Percentiles rank a stretch among this genome's conserved stretches.
These are phyloP conservation scores for Pugionium dolabratum DNA, from an alignment of 345 rosid species.

Conservation along the genomic window DNA sequence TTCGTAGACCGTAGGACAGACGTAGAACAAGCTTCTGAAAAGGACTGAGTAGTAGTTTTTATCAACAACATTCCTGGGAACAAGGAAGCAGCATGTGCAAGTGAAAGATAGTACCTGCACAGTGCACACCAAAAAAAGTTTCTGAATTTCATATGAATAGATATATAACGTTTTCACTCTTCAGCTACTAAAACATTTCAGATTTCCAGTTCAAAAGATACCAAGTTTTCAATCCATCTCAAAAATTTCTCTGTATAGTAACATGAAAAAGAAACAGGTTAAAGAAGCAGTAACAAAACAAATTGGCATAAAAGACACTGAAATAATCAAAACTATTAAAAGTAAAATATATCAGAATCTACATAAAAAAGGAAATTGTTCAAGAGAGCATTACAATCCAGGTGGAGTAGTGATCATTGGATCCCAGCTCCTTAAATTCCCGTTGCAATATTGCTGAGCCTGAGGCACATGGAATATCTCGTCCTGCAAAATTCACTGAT, in stretches of 20 bases:
- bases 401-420: slow-evolving; percentile 99
- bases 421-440: slow-evolving; percentile 84
- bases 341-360: neutral
- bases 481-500: slow-evolving; percentile 58
- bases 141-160: slow-evolving; percentile 10
- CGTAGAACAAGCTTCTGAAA: slow-evolving; percentile 60
- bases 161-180: slow-evolving; percentile 14
- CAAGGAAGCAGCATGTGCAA: slow-evolving; percentile 69
- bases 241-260: neutral
- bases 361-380: neutral
- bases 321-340: slow-evolving; percentile 9
- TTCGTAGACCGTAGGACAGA: slow-evolving; percentile 66
- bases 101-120: slow-evolving; percentile 90
- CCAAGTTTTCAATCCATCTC: neutral
- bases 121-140: neutral
- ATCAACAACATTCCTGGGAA: slow-evolving; percentile 61
- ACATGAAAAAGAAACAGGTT: neutral
- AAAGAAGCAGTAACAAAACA: slow-evolving; percentile 6
- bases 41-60: slow-evolving; percentile 39
- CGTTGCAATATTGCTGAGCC: slow-evolving; percentile 78
- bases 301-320: neutral
- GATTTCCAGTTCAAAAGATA: neutral
- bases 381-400: slow-evolving; percentile 63
- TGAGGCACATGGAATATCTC: slow-evolving; percentile 95
- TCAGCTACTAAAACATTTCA: neutral